These are phyloP conservation scores for Paramecium sonneborni DNA, from an alignment of 73 alveolate genomes.

Conservation along the genomic window DNA sequence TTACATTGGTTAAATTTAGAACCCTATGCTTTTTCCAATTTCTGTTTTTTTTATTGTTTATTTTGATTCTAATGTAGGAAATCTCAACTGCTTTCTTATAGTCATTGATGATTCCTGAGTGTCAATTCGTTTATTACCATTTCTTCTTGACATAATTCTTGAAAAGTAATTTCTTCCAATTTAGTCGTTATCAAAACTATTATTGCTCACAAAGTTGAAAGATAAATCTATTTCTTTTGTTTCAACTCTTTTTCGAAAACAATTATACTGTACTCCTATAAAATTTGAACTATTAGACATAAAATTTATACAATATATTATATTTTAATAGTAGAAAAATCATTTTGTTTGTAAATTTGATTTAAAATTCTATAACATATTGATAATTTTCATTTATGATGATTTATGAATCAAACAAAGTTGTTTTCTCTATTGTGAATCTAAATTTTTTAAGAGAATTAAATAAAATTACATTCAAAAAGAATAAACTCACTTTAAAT, in stretches of 20 bases:
- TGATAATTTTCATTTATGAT: too few species aligned
- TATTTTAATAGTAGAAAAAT: background rate
- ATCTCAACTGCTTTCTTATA: background rate
- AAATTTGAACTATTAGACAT: background rate
- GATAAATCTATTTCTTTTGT: background rate
- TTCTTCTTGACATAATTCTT: conserved; percentile 2
- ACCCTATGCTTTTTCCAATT: background rate
- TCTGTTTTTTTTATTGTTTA: background rate
- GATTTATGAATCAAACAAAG: too few species aligned
- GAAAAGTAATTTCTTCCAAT: background rate
- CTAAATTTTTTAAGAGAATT: too few species aligned
- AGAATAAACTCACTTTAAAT: too few species aligned
- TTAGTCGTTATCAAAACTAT: background rate
- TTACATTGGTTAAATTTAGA: background rate
- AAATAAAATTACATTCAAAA: too few species aligned
- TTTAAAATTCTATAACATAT: too few species aligned
- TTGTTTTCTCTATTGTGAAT: too few species aligned
- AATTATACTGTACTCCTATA: background rate
- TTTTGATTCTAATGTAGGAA: background rate
- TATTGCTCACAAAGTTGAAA: background rate
- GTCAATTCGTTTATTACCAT: background rate
- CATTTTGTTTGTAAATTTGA: background rate
- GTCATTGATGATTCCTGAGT: background rate
- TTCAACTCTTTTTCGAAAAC: background rate
- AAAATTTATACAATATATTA: background rate